Base-by-base conservation (phyloP, 73 alveolate genomes). In the Stentor coeruleus region DNA sequence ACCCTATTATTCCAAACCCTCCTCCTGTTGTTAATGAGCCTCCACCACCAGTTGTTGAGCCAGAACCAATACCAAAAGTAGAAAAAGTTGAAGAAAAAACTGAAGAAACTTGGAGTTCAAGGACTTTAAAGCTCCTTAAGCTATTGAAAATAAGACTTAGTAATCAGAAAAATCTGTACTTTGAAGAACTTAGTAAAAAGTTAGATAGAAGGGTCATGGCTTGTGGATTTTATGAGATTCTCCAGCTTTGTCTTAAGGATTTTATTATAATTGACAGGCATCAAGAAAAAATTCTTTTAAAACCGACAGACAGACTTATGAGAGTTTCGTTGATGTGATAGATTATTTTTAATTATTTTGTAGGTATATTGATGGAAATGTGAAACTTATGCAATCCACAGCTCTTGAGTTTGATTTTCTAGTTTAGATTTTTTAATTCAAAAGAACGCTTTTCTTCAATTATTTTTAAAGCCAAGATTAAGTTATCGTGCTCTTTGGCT, bases 161-260 rank as follows among this genome's bases (percentile, higher is more conserved):
- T 31, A 66, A 26, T 66, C 40, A 20, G 79, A 31, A 66, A 66
- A 26, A 28, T 20, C n/a, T 66, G 26, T 20, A 26, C 79, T 66
- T 66, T 66, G 79, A 66, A 28, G 79, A 66, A 20, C 37, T 66
- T 20, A 20, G 40, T 11, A 66, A 66, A 31, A 66, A 66, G 33
- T 11, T 20, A 26, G 79, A 66, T 20, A 20, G 79, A 33, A 20
- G 79, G 36, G 79, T 66, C 79, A 66, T 66, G 79, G 79, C 79
- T 33, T 66, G 79, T 33, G 79, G 79, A 0, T 66, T 66, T 66
- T 66, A 66, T 33, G 79, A 66, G 39, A 26, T 66, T 0, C 37
- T 66, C 2, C 79, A 66, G 79, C 79, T 66, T 20, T 20, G 40
- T 1, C 79, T 66, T 20, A 66, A 66, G 33, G 79, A 66, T 66